Evolutionary conservation across 2,329 filamentous ascomycete genomes (phyloP).

Genomic region (Ophiostoma ulmi): DNA sequence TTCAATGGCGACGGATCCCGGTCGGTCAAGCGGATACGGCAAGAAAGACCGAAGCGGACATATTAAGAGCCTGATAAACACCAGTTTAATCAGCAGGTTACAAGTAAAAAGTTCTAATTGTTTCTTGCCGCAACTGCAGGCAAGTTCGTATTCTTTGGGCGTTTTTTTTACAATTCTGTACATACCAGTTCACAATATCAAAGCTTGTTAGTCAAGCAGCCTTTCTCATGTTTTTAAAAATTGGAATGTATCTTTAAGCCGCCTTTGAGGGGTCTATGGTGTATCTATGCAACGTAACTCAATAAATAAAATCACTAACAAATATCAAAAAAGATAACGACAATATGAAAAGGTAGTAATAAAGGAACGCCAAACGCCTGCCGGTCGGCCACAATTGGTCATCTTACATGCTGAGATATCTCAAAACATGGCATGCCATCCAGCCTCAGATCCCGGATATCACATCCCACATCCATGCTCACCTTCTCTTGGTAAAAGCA

Average conservation of each 20-base stretch:
- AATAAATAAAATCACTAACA: neutral
- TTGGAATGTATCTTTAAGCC: neutral
- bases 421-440: neutral
- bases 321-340: neutral
- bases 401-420: neutral
- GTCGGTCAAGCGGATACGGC: conserved; percentile 17
- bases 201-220: neutral
- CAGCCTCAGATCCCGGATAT: neutral
- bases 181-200: neutral
- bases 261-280: neutral
- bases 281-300: neutral
- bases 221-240: neutral
- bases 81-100: no score
- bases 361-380: neutral
- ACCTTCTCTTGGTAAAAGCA: conserved; percentile 1
- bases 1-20: conserved; percentile 1
- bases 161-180: neutral
- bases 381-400: neutral
- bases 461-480: neutral
- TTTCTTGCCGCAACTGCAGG: neutral
- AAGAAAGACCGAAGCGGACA: neutral
- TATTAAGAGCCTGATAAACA: neutral
- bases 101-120: neutral
- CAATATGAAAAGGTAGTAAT: neutral
- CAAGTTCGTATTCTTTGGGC: neutral